Evolutionary conservation across 2,329 filamentous ascomycete genomes (phyloP).

Genomic region (Colletotrichum cuscutae): DNA sequence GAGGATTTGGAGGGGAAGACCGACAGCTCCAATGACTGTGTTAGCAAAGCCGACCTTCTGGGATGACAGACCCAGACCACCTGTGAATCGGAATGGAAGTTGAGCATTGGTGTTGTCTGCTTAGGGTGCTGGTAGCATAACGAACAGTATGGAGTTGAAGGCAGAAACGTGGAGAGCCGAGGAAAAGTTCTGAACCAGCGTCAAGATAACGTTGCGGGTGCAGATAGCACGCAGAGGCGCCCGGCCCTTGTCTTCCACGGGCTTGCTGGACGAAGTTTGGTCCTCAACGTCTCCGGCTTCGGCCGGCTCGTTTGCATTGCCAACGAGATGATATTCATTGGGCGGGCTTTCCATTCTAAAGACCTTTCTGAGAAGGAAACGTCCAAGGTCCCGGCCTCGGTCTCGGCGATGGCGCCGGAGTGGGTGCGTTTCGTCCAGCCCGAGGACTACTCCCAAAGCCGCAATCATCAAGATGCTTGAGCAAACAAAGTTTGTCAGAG

Average conservation of each 20-base stretch:
- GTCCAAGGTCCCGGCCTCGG: not conserved
- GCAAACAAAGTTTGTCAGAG: slow-evolving; percentile 38
- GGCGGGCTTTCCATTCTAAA: not conserved
- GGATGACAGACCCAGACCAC: slow-evolving; percentile 39
- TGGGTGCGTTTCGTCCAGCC: slow-evolving; percentile 37
- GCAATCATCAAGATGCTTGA: slow-evolving; percentile 32
- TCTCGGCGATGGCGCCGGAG: not conserved
- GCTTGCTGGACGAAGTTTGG: not conserved
- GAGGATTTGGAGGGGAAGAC: slow-evolving; percentile 38
- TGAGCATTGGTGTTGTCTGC: slow-evolving; percentile 7
- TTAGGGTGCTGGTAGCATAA: slow-evolving; percentile 34
- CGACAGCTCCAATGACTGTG: slow-evolving; percentile 39
- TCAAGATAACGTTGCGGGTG: slow-evolving; percentile 36
- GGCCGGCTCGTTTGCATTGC: not conserved
- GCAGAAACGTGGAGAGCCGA: slow-evolving; percentile 33
- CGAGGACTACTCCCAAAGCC: slow-evolving; percentile 36
- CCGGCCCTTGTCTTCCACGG: not conserved
- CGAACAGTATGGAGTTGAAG: slow-evolving; percentile 40
- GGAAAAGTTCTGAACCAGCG: slow-evolving; percentile 28
- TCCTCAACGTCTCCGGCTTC: not conserved
- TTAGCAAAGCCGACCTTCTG: slow-evolving; percentile 39
- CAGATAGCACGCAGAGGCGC: slow-evolving; percentile 32
- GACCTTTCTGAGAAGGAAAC: not conserved
- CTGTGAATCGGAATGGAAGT: slow-evolving; percentile 37
- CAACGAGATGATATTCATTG: not conserved